These are phyloP conservation scores for Neofusicoccum laricinum DNA, from an alignment of 2,329 filamentous ascomycete genomes.

Conservation along the genomic window DNA sequence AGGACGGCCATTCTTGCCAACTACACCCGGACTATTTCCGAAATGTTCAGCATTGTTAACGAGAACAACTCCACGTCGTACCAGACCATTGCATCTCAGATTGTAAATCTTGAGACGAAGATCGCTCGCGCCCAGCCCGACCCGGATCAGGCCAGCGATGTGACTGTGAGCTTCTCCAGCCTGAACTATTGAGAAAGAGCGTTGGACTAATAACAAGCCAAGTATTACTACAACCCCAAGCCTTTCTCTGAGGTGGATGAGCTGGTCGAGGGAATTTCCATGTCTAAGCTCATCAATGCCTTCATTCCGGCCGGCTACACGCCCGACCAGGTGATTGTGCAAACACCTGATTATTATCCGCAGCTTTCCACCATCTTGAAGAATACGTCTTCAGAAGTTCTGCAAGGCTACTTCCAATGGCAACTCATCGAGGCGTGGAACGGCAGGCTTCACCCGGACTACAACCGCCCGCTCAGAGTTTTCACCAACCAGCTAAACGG, in stretches of 20 bases:
- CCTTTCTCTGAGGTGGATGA: slow-evolving; percentile 54
- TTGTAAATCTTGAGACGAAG: slow-evolving; percentile 55
- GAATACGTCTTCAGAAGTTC: slow-evolving; percentile 51
- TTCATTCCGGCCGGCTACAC: slow-evolving; percentile 53
- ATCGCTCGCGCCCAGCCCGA: slow-evolving; percentile 59
- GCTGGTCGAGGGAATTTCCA: slow-evolving; percentile 55
- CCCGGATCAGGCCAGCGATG: slow-evolving; percentile 39
- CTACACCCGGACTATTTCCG: slow-evolving; percentile 15
- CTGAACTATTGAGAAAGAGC: neutral
- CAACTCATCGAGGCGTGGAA: slow-evolving; percentile 57
- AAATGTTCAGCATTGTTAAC: neutral
- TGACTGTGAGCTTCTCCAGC: slow-evolving; percentile 22
- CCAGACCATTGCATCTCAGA: slow-evolving; percentile 38
- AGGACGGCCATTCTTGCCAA: slow-evolving; percentile 32
- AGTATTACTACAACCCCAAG: slow-evolving; percentile 63
- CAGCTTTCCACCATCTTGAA: slow-evolving; percentile 56
- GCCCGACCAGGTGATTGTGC: slow-evolving; percentile 55
- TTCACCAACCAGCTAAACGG: neutral
- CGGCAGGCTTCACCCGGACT: slow-evolving; percentile 56
- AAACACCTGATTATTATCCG: slow-evolving; percentile 59
- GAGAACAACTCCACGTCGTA: slow-evolving; percentile 31
- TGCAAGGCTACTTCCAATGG: slow-evolving; percentile 65
- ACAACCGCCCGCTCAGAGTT: slow-evolving; percentile 56
- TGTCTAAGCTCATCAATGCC: slow-evolving; percentile 51
- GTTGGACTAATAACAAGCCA: neutral